Base-by-base conservation (phyloP, 495 filamentous ascomycete genomes). In the Trichocladium antarcticum region DNA sequence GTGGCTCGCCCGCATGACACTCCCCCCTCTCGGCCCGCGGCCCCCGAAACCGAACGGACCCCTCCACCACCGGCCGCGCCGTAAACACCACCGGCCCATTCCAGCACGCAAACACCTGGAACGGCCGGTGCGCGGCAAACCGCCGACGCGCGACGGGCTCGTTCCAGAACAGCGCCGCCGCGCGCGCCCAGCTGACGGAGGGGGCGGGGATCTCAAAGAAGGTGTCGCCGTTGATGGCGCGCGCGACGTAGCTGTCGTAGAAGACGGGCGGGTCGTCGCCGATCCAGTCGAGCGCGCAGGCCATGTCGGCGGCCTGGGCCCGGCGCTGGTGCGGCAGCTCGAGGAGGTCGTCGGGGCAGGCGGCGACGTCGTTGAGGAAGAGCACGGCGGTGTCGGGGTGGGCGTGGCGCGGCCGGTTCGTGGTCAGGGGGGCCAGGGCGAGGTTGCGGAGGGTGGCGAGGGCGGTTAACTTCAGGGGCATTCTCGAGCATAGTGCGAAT, bases 61-160 rank as follows among this genome's bases (percentile, higher is more conserved):
- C 62, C 11, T 60, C 57, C 14, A 74, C 53, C 21, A 66, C 29
- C n/a, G 63, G 59, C 36, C 37, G 43, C 12, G 62, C 60, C 1
- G 49, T 28, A 19, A 63, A 55, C 1, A 61, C 64, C 1, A 62
- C 58, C n/a, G 69, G 69, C 7, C 72, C 74, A 39, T 75, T 75
- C 74, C 74, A 76, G 59, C 74, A 77, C 0, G 70, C 65, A 43
- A 74, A 76, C 0, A 78, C 74, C 59, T 78, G 75, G 49, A 76
- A 72, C 0, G 75, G 71, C 29, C 54, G 55, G 8, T 53, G 42
- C 7, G 31, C 31, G 2, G 42, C 28, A 28, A 65, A 64, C n/a
- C 66, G 58, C 6, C 37, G 38, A 8, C 57, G 53, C 14, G 64
- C 47, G 6, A 45, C 34, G 3, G 57, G 56, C 42, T 75, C 61